Evolutionary conservation across 1,139 yeast genomes (phyloP), one percentile per base, ranked within the genome.

Genomic region (Wickerhamiella pararugosa): DNA sequence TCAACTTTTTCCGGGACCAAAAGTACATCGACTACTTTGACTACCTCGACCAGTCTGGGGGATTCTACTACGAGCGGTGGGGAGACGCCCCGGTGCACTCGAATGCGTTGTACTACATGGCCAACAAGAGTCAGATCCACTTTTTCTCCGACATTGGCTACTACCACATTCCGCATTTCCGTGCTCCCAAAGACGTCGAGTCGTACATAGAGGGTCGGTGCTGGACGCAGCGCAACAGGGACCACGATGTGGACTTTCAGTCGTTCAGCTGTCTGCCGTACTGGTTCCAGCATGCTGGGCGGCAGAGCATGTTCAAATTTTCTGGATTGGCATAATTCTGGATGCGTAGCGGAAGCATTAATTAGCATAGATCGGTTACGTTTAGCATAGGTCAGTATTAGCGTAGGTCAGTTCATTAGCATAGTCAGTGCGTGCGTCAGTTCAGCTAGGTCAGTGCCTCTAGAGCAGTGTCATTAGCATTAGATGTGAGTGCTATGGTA

Each of bases 11-110:
- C 64, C 66, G 95, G 47, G 70, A 86, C 41, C 71, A 79, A 42
- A 73, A 67, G 15, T 87, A 87, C 59, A 60, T 70, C 31, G 69
- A 67, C n/a, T 86, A 64, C 58, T 86, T 87, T 56, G 68, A 81
- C 15, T 70, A 67, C 57, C 64, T 87, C 43, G 92, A 84, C 55
- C 49, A 65, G 38, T 61, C 76, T 0, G 94, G 94, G 1, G 96
- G 95, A 0, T 86, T 87, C 54, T 81, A 81, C 58, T 84, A 84
- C 56, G 66, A 64, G 60, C 66, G 98, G 50, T 90, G 97, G 98
- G 98, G 98, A 4, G 98, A 90, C 63, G 97, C 97, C 0, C 97
- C 98, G 0, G 94, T 90, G 5, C 97, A 90, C 59, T 70, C 94
- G 0, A 71, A 87, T 30, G 97, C 76, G 0, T 73, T 78, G 5